Percentiles rank a stretch among this genome's conserved stretches.
Evolutionary conservation across 225 moss, liverwort and hornwort species (phyloP).

Genomic region (Sphagnum contortum): DNA sequence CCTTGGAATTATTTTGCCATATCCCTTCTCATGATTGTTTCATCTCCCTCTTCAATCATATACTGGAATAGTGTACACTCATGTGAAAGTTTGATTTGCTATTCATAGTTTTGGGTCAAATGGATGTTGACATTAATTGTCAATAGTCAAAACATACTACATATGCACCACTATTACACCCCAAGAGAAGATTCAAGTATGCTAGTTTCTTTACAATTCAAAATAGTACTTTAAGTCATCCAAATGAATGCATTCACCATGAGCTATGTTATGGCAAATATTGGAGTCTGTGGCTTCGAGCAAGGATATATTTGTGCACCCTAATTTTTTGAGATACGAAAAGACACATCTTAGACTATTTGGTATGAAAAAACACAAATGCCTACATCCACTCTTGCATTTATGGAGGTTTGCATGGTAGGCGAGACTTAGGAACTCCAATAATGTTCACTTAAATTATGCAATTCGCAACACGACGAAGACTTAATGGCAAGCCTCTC

Average conservation of each 20-base stretch:
- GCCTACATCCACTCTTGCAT: constrained; percentile 23
- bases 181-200: constrained; percentile 79
- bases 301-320: no score
- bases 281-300: no score
- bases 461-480: constrained; percentile 27
- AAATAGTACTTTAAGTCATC: no score
- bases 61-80: constrained; percentile 11
- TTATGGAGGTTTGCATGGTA: constrained; percentile 45
- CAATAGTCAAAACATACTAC: constrained; percentile 64
- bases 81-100: constrained; percentile 81
- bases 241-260: no score
- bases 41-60: not conserved
- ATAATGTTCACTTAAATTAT: constrained; percentile 45
- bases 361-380: constrained; percentile 22
- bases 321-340: no score
- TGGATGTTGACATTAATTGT: constrained; percentile 73
- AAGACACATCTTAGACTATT: no score
- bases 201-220: not conserved
- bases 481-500: constrained; percentile 26
- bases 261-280: no score
- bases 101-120: constrained; percentile 79
- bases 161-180: constrained; percentile 80
- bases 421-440: constrained; percentile 30
- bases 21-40: no score
- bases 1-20: not conserved